These are phyloP conservation scores for Meripilus lineatus DNA, from an alignment of 1,284 basidiomycete genomes.

Conservation along the genomic window DNA sequence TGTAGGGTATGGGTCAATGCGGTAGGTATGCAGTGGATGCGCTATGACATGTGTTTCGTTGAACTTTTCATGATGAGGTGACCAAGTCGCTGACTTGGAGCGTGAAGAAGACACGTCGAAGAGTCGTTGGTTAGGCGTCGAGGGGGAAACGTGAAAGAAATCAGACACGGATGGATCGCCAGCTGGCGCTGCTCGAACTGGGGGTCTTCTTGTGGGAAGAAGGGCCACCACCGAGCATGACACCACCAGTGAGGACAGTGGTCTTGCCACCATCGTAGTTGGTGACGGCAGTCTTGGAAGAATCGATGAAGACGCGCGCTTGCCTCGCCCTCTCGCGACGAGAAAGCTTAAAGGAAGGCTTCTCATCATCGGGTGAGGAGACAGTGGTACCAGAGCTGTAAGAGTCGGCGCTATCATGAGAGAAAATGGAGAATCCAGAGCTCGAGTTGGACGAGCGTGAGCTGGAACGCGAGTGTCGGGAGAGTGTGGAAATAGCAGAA, in stretches of 20 bases:
- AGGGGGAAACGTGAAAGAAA: constrained; percentile 9
- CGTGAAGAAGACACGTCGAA: constrained; percentile 20
- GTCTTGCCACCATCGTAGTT: constrained; percentile 83
- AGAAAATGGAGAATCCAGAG: constrained; percentile 57
- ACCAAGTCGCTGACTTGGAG: constrained; percentile 20
- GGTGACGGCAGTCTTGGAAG: constrained; percentile 68
- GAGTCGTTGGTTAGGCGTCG: constrained; percentile 7
- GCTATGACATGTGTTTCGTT: constrained; percentile 17
- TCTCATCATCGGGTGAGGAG: constrained; percentile 26
- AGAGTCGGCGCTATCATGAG: constrained; percentile 32
- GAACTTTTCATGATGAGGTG: constrained; percentile 22
- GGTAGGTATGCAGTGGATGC: no score
- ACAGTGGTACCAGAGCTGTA: constrained; percentile 36
- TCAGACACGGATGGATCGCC: constrained; percentile 41
- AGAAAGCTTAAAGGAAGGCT: constrained; percentile 43
- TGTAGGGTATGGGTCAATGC: no score
- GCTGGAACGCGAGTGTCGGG: constrained; percentile 67
- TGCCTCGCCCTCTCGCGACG: constrained; percentile 64
- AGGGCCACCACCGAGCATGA: constrained; percentile 63
- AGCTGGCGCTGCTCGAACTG: constrained; percentile 35
- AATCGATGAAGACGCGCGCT: constrained; percentile 65
- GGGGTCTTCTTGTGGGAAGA: constrained; percentile 21
- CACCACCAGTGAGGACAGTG: constrained; percentile 77
- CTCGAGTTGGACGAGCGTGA: constrained; percentile 68
- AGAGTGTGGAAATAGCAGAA: constrained; percentile 54